Conservation (phyloP, 345 rosid species). For the Hibiscus mutabilis region DNA sequence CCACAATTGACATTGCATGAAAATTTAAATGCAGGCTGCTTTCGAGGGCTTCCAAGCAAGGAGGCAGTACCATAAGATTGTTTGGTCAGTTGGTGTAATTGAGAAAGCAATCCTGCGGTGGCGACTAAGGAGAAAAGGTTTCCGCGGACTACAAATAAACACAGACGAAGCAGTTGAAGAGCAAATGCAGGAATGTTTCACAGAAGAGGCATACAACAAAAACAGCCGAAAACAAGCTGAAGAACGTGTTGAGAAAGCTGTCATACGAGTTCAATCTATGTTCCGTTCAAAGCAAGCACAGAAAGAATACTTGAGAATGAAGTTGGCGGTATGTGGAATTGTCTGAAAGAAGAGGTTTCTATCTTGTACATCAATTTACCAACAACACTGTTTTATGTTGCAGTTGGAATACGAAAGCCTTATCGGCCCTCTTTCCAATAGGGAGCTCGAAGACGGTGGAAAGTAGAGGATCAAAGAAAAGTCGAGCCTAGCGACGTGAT, state of each 20-base stretch:
- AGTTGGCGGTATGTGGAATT: slow-evolving; percentile 48
- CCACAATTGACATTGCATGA: slow-evolving; percentile 2
- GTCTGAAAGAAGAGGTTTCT: not conserved
- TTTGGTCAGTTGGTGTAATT: slow-evolving; percentile 90
- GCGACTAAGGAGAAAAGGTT: slow-evolving; percentile 81
- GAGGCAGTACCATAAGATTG: slow-evolving; percentile 65
- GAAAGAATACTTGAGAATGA: slow-evolving; percentile 80
- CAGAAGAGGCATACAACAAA: slow-evolving; percentile 69
- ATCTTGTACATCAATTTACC: not conserved
- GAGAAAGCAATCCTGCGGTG: slow-evolving; percentile 89
- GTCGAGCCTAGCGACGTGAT: not conserved
- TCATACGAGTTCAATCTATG: slow-evolving; percentile 81
- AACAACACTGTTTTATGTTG: slow-evolving; percentile 11
- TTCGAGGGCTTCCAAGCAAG: slow-evolving; percentile 82
- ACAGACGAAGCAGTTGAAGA: slow-evolving; percentile 23
- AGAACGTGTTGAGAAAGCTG: slow-evolving; percentile 85
- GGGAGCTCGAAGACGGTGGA: slow-evolving; percentile 19
- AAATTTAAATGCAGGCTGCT: slow-evolving; percentile 52
- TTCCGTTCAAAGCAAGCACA: slow-evolving; percentile 96
- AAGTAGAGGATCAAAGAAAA: not conserved
- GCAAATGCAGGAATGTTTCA: slow-evolving; percentile 31
- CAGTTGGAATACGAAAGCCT: slow-evolving; percentile 65
- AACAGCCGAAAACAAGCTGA: slow-evolving; percentile 78
- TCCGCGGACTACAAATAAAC: slow-evolving; percentile 70
- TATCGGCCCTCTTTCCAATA: slow-evolving; percentile 17